Conservation (phyloP, 371 early-diverging fungal genomes). For the Mucor circinelloides region DNA sequence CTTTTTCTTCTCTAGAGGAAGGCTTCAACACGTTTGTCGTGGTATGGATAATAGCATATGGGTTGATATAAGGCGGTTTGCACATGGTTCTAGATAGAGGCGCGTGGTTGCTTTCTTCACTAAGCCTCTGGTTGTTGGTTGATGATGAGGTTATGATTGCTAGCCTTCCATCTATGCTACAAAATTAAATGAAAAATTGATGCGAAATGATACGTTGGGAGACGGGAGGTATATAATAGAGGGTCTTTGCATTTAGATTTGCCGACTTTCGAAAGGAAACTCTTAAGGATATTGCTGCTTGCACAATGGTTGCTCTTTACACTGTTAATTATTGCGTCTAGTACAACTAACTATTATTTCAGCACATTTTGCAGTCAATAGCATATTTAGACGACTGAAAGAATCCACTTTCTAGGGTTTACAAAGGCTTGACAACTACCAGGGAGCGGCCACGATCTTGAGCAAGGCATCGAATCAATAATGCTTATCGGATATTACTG, state of each 20-base stretch:
- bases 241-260: neutral
- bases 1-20: neutral
- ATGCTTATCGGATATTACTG: no score
- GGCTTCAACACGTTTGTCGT: neutral
- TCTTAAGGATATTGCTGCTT: no score
- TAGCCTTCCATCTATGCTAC: constrained; percentile 28
- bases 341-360: no score
- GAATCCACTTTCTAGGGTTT: no score
- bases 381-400: no score
- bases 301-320: no score
- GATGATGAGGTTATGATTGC: constrained; percentile 37
- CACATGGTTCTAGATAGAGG: neutral
- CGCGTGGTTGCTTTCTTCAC: constrained; percentile 3
- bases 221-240: neutral
- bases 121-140: constrained; percentile 20
- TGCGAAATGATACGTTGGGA: neutral
- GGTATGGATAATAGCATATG: neutral
- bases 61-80: neutral
- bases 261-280: no score
- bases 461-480: no score
- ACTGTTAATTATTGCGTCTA: no score
- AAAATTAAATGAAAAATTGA: constrained; percentile 26
- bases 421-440: no score
- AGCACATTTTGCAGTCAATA: no score
- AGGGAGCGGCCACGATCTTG: no score